Percentiles rank a stretch among this genome's conserved stretches.
Conservation (phyloP, 805 yeast species). For the Saturnispora diversa region DNA sequence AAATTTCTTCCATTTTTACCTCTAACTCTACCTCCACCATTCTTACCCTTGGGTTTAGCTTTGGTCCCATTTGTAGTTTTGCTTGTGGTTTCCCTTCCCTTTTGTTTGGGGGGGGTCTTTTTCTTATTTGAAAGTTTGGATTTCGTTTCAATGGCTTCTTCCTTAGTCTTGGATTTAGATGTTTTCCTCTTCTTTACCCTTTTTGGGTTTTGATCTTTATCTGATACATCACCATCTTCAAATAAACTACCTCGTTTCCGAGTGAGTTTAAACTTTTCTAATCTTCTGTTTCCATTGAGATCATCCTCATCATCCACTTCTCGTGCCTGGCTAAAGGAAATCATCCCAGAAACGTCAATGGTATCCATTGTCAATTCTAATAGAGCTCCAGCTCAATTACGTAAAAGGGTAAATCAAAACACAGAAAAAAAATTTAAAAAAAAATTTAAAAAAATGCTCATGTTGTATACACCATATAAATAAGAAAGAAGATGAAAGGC, state of each 20-base stretch:
- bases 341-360: constrained; percentile 2
- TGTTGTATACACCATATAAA: too few relatives aligned
- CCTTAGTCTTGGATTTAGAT: background rate
- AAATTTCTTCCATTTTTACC: background rate
- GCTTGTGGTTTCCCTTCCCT: too few relatives aligned
- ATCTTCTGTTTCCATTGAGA: background rate
- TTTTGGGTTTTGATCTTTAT: background rate
- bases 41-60: background rate
- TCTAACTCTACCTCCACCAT: background rate
- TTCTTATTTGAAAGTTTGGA: background rate
- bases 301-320: background rate
- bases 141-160: too few relatives aligned
- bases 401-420: too few relatives aligned
- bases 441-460: too few relatives aligned
- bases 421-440: too few relatives aligned
- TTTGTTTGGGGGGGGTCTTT: too few relatives aligned
- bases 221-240: constrained; percentile 8
- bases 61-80: too few relatives aligned
- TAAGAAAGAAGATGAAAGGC: too few relatives aligned
- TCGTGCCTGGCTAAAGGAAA: background rate
- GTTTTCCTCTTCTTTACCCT: background rate
- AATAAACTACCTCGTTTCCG: constrained; percentile 9
- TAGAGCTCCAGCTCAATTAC: too few relatives aligned
- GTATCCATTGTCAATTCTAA: too few relatives aligned
- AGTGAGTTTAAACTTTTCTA: constrained; percentile 3